phyloP scores from a whole-genome alignment of 176 grass and related monocot genomes.

The Elymus sibiricus region DNA sequence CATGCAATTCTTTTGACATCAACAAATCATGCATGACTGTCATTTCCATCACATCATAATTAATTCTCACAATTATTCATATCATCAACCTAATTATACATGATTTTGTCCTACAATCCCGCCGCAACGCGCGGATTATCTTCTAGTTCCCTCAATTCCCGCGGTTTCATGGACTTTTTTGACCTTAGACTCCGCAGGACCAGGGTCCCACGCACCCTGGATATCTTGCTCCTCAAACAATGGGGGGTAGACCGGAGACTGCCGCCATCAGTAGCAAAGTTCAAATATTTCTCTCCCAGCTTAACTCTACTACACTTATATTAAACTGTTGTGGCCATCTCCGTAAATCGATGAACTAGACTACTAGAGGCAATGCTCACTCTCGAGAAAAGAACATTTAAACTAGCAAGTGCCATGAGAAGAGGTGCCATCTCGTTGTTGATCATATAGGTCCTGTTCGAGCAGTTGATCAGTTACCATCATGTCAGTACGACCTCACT shows the following conservation, averaged over 20 bases:
- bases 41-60: too few relatives aligned
- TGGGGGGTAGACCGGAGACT: background rate
- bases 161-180: slow-evolving; percentile 3
- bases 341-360: background rate
- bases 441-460: background rate
- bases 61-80: too few relatives aligned
- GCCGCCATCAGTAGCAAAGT: background rate
- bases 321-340: too few relatives aligned
- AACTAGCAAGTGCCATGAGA: background rate
- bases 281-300: background rate
- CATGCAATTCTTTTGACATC: too few relatives aligned
- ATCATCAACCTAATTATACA: too few relatives aligned
- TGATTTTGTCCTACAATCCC: too few relatives aligned
- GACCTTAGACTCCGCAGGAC: background rate
- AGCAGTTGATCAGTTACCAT: background rate
- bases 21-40: too few relatives aligned
- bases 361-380: too few relatives aligned
- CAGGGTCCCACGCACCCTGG: background rate
- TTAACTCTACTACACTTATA: too few relatives aligned
- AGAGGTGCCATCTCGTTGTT: background rate
- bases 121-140: too few relatives aligned
- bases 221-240: background rate
- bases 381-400: background rate
- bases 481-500: background rate
- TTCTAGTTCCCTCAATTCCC: background rate